Evolutionary conservation across 192 early-diverging fungal species (phyloP), one percentile per base, ranked within the genome.

Genomic region (Linnemannia elongata): DNA sequence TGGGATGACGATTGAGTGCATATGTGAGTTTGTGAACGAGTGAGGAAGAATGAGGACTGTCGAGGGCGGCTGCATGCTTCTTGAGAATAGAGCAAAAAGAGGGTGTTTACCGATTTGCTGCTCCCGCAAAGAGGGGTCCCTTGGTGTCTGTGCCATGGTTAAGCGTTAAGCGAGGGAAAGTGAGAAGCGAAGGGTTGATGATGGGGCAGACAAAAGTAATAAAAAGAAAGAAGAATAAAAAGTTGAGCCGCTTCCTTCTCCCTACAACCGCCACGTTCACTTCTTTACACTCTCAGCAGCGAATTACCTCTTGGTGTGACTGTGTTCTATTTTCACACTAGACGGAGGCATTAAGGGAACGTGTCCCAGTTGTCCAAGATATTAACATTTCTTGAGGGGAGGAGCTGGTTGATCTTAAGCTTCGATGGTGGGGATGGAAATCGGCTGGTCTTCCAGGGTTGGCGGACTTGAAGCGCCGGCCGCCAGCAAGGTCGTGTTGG

Each of bases 71-170:
- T 52, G 49, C 22, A 17, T 18, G 38, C 38, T 39, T 39, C 4
- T 52, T 18, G 49, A 18, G 4, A 33, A 12, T 30, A 27, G 39
- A 30, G n/a, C 24, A 81, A 24, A 75, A n/a, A 20, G 18, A 41
- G 24, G 13, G n/a, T 33, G 33, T 47, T 63, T 91, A 93, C 93
- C 92, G 70, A 94, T 92, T 87, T 94, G 94, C 73, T 90, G 91
- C 84, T 94, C 92, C 39, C 94, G 89, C 55, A 94, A 63, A n/a
- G 85, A 82, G 1, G 83, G 74, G 38, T 90, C 88, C 74, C 82
- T 81, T 70, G 85, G 71, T 69, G 80, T 35, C n/a, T 78, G 79
- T 45, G 88, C 72, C 87, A 88, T 90, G 24, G 42, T 86, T 35
- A 44, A 63, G 49, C 4, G 42, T 86, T 35, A 44, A 63, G 49